Evolutionary conservation across 768 basidiomycete species (phyloP), one percentile per base, ranked within the genome.

Genomic region (Russula sp.): DNA sequence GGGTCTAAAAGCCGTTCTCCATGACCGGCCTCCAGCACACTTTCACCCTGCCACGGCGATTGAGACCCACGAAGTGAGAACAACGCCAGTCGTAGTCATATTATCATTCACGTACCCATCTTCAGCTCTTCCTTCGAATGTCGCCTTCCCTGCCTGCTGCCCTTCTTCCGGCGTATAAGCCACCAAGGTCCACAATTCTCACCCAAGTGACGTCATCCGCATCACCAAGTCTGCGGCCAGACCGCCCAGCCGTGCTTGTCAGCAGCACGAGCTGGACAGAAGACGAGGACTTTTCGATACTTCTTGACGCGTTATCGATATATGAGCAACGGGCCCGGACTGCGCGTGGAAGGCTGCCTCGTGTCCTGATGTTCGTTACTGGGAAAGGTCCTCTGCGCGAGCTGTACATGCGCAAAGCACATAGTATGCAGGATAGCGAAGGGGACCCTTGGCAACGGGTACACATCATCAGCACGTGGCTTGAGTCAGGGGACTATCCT

Each of bases 201-300:
- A 65, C 40, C 20, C 34, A 70, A 81, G 32, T 79, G 61, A 63
- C 57, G 16, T 73, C 77, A 48, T 88, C 88, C 72, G 50, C 49
- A 20, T 75, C 89, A 11, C 85, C 89, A 10, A 63, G 71, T n/a
- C 74, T 84, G 28, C 83, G 91, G 38, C 70, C 76, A 2, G 90
- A 93, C 67, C 80, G 95, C 62, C 92, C 94, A 5, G 94, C 93
- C 1, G 77, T 98, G 2, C 68, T 98, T 20, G 86, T 99, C 30
- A 93, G 91, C 26, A 92, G 92, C 68, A 99, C 97, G 1, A 94
- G 91, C 18, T 98, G 96, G 96, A 98, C 97, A 1, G 85, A 92
- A 7, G 97, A 99, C 71, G 97, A 99, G 73, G 94, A 98, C 73
- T 98, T 99, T 68, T 77, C 82, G 10, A 83, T 97, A 57, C 83